Evolutionary conservation across 257 asterid genomes (phyloP).

Genomic region (Lycium barbarum): DNA sequence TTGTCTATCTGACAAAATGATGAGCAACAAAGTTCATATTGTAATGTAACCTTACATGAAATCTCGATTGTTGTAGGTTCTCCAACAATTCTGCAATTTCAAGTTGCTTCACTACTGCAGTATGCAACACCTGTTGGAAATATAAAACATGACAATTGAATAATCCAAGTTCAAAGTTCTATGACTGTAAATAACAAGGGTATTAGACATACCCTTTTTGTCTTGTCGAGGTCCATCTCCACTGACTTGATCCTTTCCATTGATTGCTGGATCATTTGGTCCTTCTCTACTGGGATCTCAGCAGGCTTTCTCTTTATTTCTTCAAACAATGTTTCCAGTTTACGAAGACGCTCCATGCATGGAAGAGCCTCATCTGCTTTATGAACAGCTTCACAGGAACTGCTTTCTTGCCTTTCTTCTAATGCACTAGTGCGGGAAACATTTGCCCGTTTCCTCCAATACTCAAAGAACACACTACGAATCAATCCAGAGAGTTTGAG

Average conservation of each 20-base stretch:
- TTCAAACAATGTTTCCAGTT: slow-evolving; percentile 74
- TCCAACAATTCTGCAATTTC: slow-evolving; percentile 75
- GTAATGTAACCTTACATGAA: slow-evolving; percentile 49
- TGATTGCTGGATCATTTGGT: slow-evolving; percentile 78
- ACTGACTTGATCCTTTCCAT: slow-evolving; percentile 81
- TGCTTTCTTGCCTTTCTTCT: slow-evolving; percentile 43
- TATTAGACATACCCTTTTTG: slow-evolving; percentile 67
- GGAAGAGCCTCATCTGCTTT: slow-evolving; percentile 57
- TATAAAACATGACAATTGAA: neutral
- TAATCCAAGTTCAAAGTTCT: neutral
- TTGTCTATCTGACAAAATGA: neutral
- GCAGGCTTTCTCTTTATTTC: slow-evolving; percentile 73
- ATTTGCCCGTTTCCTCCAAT: slow-evolving; percentile 59
- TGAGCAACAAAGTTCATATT: slow-evolving; percentile 30
- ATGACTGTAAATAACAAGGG: neutral
- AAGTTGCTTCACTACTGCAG: slow-evolving; percentile 75
- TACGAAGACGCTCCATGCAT: slow-evolving; percentile 75
- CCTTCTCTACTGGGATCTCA: slow-evolving; percentile 83
- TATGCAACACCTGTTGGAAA: slow-evolving; percentile 58
- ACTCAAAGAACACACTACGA: slow-evolving; percentile 48
- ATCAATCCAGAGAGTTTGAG: slow-evolving; percentile 47
- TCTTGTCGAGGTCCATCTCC: slow-evolving; percentile 80
- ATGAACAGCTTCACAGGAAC: slow-evolving; percentile 37
- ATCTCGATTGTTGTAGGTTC: slow-evolving; percentile 57
- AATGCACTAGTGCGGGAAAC: slow-evolving; percentile 44